Conservation (phyloP, 257 asterid genomes). For the Petunia axillaris region DNA sequence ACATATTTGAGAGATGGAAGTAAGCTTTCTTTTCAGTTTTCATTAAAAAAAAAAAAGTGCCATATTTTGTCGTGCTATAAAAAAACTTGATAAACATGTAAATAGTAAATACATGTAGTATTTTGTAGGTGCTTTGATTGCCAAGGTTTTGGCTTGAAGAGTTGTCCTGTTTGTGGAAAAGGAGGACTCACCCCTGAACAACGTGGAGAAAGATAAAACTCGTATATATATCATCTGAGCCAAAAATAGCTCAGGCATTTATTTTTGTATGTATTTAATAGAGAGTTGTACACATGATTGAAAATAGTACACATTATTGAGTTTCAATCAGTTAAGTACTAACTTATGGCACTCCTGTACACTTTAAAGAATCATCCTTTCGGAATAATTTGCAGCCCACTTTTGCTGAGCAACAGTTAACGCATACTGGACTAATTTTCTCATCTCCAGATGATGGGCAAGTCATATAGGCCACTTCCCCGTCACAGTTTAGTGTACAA, state of each 20-base stretch:
- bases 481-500: too few relatives aligned
- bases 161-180: slow-evolving; percentile 81
- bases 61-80: background rate
- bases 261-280: background rate
- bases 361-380: background rate
- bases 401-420: background rate
- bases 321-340: background rate
- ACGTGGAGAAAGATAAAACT: slow-evolving; percentile 75
- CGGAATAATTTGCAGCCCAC: background rate
- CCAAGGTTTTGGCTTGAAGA: slow-evolving; percentile 85
- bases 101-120: background rate
- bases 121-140: slow-evolving; percentile 76
- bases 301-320: background rate
- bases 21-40: slow-evolving; percentile 33
- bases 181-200: slow-evolving; percentile 92
- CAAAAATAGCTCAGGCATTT: background rate
- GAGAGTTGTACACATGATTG: background rate
- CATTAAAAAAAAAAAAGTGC: background rate
- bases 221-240: background rate
- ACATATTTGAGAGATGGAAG: slow-evolving; percentile 92
- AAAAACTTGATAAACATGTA: background rate
- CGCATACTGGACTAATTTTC: too few relatives aligned
- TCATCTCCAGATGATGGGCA: too few relatives aligned
- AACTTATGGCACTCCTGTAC: background rate
- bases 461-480: too few relatives aligned